Percentiles rank a stretch among this genome's conserved stretches.
Evolutionary conservation across 306 rosid genomes (phyloP).

Genomic region (Nissolia schottii): DNA sequence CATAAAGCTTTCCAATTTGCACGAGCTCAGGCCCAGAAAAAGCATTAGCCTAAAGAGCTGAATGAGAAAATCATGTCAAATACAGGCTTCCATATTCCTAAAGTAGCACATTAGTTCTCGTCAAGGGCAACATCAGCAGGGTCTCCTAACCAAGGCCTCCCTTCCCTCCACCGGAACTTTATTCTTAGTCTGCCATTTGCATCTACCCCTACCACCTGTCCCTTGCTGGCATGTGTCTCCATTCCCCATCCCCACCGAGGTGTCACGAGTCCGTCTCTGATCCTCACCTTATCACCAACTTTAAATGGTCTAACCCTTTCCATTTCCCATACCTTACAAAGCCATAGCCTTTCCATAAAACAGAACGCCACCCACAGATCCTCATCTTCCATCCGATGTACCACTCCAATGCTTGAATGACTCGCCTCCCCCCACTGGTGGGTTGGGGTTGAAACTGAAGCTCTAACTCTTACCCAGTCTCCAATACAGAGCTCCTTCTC

Average conservation of each 20-base stretch:
- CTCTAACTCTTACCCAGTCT: conserved; percentile 85
- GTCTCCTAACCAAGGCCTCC: conserved; percentile 95
- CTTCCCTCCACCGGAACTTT: conserved; percentile 97
- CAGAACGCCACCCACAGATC: conserved; percentile 86
- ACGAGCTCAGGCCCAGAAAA: conserved; percentile 28
- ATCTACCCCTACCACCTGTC: conserved; percentile 87
- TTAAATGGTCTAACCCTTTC: conserved; percentile 64
- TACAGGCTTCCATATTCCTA: conserved; percentile 29
- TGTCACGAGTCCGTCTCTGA: conserved; percentile 74
- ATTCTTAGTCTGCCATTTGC: conserved; percentile 92
- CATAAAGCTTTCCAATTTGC: conserved; percentile 25
- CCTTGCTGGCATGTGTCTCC: conserved; percentile 96
- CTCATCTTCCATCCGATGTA: conserved; percentile 82
- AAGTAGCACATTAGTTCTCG: conserved; percentile 33
- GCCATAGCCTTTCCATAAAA: conserved; percentile 81
- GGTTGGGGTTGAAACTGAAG: conserved; percentile 77
- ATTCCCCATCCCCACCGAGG: conserved; percentile 99
- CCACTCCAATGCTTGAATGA: conserved; percentile 81
- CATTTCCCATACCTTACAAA: conserved; percentile 84
- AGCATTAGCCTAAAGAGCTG: conserved; percentile 30
- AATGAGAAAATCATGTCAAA: conserved; percentile 31
- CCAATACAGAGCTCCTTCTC: conserved; percentile 77
- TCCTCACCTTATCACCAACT: conserved; percentile 83
- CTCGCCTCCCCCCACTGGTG: conserved; percentile 99
- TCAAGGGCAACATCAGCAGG: conserved; percentile 85